These are phyloP conservation scores for Talaromyces sp. DNA, from an alignment of 2,329 filamentous ascomycete species.

Conservation along the genomic window DNA sequence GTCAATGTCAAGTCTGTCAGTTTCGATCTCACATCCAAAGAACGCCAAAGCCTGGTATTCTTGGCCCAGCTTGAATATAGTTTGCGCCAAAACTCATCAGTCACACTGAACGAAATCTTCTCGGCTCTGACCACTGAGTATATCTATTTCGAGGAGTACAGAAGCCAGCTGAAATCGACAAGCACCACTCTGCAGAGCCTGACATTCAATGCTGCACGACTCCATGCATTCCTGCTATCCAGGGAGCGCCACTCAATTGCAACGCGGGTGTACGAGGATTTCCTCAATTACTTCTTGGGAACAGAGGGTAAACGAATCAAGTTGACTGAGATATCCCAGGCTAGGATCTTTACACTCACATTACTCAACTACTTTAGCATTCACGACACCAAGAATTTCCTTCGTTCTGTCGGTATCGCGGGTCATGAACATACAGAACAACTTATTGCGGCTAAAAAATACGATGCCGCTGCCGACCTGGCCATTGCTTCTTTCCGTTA, in stretches of 20 bases:
- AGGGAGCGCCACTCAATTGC: slow-evolving; percentile 24
- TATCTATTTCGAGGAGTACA: slow-evolving; percentile 38
- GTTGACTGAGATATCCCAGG: slow-evolving; percentile 23
- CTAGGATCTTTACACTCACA: slow-evolving; percentile 29
- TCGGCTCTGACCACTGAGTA: slow-evolving; percentile 42
- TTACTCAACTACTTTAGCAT: slow-evolving; percentile 32
- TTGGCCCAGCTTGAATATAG: slow-evolving; percentile 44
- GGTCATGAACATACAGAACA: slow-evolving; percentile 24
- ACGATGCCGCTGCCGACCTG: slow-evolving; percentile 30
- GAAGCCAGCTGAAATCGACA: slow-evolving; percentile 34
- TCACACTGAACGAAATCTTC: slow-evolving; percentile 40
- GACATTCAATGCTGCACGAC: slow-evolving; percentile 30
- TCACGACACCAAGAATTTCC: slow-evolving; percentile 30
- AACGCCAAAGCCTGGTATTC: slow-evolving; percentile 39
- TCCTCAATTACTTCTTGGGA: slow-evolving; percentile 28
- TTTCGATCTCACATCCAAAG: slow-evolving; percentile 32
- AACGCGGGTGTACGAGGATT: slow-evolving; percentile 27
- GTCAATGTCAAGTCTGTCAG: slow-evolving; percentile 21
- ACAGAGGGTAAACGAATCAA: slow-evolving; percentile 29
- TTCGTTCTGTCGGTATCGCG: slow-evolving; percentile 37
- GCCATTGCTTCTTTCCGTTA: slow-evolving; percentile 31
- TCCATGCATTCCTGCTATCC: slow-evolving; percentile 29
- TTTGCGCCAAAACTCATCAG: slow-evolving; percentile 25
- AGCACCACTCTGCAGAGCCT: slow-evolving; percentile 34
- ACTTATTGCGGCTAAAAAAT: slow-evolving; percentile 26